Evolutionary conservation across 148 eudicot species (phyloP).

Genomic region (Persicaria tinctoria): DNA sequence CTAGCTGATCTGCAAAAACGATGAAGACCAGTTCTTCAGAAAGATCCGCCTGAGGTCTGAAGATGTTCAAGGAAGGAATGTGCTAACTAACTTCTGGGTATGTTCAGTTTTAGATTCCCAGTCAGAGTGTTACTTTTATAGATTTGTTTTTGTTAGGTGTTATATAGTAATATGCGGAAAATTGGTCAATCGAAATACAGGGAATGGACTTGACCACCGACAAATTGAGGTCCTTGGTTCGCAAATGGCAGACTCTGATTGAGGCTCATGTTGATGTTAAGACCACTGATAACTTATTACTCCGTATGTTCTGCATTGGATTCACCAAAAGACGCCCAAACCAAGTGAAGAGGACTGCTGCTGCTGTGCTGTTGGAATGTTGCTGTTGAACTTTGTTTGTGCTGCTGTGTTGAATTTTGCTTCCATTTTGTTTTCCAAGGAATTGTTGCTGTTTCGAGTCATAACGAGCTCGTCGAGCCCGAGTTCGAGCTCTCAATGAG

Average conservation of each 20-base stretch:
- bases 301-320: constrained; percentile 26
- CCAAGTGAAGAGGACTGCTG: constrained; percentile 24
- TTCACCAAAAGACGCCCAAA: constrained; percentile 23
- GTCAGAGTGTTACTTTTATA: neutral
- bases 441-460: no score
- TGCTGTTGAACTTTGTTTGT: no score
- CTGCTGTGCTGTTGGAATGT: no score
- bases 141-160: neutral
- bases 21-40: constrained; percentile 24
- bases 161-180: neutral
- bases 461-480: no score
- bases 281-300: constrained; percentile 22
- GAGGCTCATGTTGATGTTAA: constrained; percentile 28
- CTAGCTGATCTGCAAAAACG: constrained; percentile 17
- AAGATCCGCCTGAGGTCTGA: constrained; percentile 25
- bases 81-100: constrained; percentile 26
- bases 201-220: constrained; percentile 31
- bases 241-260: constrained; percentile 27
- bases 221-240: constrained; percentile 25
- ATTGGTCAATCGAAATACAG: constrained; percentile 3
- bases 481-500: no score
- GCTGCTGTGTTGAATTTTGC: no score
- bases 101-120: neutral
- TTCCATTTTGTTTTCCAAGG: no score
- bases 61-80: constrained; percentile 25